Evolutionary conservation across 371 early-diverging fungal species (phyloP).

Genomic region (Mucor indicus): DNA sequence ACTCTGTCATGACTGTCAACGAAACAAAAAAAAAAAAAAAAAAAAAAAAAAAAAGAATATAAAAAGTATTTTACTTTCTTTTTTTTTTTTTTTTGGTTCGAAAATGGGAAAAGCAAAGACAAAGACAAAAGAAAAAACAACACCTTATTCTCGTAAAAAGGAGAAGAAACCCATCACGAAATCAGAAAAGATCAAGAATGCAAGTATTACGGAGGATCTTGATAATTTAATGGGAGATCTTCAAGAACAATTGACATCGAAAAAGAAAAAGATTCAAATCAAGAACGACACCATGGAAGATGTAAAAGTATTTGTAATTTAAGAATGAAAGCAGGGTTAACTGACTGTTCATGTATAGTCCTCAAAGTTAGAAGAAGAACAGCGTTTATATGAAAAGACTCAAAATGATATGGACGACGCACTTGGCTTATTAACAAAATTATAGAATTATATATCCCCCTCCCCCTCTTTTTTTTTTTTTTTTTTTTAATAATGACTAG

Average conservation of each 20-base stretch:
- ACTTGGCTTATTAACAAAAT: conserved; percentile 31
- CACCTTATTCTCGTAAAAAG: no score
- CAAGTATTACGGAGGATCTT: conserved; percentile 29
- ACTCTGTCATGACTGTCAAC: no score
- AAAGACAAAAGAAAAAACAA: no score
- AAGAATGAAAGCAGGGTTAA: neutral
- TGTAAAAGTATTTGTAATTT: conserved; percentile 1
- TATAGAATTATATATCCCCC: no score
- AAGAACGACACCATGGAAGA: conserved; percentile 18
- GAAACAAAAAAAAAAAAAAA: no score
- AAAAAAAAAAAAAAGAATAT: no score
- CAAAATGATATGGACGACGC: conserved; percentile 46
- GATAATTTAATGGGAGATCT: conserved; percentile 37
- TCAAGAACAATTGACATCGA: conserved; percentile 20
- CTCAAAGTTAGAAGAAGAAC: conserved; percentile 28
- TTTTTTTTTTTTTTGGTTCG: no score
- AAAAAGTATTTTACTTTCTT: no score
- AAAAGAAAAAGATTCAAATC: conserved; percentile 20
- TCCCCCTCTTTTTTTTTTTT: no score
- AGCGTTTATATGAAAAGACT: conserved; percentile 40
- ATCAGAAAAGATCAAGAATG: conserved; percentile 25
- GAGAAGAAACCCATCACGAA: conserved; percentile 17
- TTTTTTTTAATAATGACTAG: no score
- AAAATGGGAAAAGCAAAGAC: no score
- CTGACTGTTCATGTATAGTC: conserved; percentile 3